Percentiles rank a stretch among this genome's conserved stretches.
Evolutionary conservation across 2,329 filamentous ascomycete species (phyloP).

Genomic region (Hymenoscyphus occultus): DNA sequence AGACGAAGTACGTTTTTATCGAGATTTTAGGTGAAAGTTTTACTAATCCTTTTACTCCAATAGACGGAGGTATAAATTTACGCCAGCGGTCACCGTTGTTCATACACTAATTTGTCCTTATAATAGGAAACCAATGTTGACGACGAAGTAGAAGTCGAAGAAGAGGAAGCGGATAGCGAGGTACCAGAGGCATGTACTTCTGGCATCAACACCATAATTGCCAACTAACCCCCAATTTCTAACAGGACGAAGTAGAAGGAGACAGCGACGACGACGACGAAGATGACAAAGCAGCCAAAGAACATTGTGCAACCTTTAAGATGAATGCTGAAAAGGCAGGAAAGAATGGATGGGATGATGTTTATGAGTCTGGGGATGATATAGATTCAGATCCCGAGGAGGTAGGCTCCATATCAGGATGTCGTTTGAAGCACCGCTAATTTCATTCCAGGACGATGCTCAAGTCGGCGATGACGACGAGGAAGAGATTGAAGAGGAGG

Average conservation of each 20-base stretch:
- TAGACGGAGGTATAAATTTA: too few species aligned
- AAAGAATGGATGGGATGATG: neutral
- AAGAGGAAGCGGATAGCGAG: neutral
- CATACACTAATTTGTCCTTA: neutral
- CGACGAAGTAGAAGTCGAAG: neutral
- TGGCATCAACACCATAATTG: too few species aligned
- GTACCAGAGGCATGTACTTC: neutral
- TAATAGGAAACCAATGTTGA: neutral
- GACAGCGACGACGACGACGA: neutral
- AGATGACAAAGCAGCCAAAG: neutral
- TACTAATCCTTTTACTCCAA: too few species aligned
- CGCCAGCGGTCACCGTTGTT: neutral
- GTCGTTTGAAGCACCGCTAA: neutral
- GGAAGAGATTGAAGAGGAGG: neutral
- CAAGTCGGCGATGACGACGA: neutral
- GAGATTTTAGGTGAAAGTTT: neutral
- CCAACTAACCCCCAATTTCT: neutral
- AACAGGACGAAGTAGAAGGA: neutral
- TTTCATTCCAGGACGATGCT: neutral
- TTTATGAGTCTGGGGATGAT: neutral
- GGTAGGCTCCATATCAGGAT: neutral
- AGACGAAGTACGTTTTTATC: neutral
- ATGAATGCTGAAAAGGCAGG: neutral
- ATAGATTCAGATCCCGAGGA: neutral
- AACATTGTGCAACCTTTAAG: neutral